Percentiles rank a stretch among this genome's conserved stretches.
Conservation (phyloP, 2,329 filamentous ascomycete genomes). For the Phoma sp. region DNA sequence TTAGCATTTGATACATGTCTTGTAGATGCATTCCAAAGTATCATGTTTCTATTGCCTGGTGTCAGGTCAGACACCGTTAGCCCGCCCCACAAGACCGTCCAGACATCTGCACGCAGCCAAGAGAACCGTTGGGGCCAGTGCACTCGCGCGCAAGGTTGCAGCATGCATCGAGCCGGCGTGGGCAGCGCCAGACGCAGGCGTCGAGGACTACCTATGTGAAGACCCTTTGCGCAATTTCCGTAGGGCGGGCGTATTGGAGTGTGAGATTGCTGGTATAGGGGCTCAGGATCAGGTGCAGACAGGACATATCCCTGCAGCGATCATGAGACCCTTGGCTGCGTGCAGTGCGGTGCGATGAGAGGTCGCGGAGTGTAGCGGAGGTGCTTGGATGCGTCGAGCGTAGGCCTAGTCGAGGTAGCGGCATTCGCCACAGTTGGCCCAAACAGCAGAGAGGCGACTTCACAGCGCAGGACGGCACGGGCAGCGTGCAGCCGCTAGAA, state of each 20-base stretch:
- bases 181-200: neutral
- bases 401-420: too few relatives aligned
- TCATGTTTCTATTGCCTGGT: too few relatives aligned
- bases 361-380: too few relatives aligned
- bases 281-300: neutral
- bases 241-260: neutral
- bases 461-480: slow-evolving; percentile 4
- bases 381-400: too few relatives aligned
- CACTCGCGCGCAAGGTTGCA: neutral
- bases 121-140: neutral
- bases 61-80: neutral
- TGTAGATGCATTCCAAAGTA: too few relatives aligned
- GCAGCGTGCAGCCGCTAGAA: slow-evolving; percentile 1
- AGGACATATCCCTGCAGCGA: slow-evolving; percentile 5
- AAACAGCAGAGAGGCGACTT: slow-evolving; percentile 4
- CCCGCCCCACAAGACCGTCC: too few relatives aligned
- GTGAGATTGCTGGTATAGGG: slow-evolving; percentile 3
- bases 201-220: neutral
- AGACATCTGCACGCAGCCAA: neutral
- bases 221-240: neutral
- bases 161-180: neutral
- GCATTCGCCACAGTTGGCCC: slow-evolving; percentile 5
- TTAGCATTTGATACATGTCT: too few relatives aligned
- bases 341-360: slow-evolving; percentile 3
- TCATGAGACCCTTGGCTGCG: slow-evolving; percentile 6